phyloP scores from a whole-genome alignment of 495 filamentous ascomycete species.

The Aspergillus cristatus region DNA sequence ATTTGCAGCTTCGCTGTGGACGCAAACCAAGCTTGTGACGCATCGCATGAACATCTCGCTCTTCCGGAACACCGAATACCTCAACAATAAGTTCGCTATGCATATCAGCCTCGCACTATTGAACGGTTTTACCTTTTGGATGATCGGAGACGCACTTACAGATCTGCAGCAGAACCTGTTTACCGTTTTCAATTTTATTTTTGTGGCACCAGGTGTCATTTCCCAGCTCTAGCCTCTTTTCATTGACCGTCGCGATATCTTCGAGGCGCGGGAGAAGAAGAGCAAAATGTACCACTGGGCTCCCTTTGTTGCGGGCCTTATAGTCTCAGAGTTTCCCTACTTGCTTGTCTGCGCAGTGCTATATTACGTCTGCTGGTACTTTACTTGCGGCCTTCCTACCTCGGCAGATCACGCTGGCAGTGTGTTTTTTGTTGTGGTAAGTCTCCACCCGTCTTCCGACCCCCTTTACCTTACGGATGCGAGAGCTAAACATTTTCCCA shows the following conservation, averaged over 20 bases:
- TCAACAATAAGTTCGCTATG: constrained; percentile 50
- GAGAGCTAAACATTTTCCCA: constrained; percentile 6
- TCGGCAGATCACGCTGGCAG: constrained; percentile 40
- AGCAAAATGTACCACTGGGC: constrained; percentile 48
- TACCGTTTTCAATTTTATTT: constrained; percentile 45
- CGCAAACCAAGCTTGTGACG: constrained; percentile 48
- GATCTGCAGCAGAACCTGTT: constrained; percentile 29
- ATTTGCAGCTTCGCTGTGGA: constrained; percentile 49
- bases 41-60: constrained; percentile 49
- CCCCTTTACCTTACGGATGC: constrained; percentile 1
- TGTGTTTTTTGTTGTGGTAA: constrained; percentile 44
- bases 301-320: constrained; percentile 41
- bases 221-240: constrained; percentile 47
- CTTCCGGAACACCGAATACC: constrained; percentile 55
- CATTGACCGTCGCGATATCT: constrained; percentile 42
- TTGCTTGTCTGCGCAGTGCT: constrained; percentile 41
- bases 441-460: constrained; percentile 13
- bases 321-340: constrained; percentile 47
- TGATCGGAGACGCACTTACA: constrained; percentile 19
- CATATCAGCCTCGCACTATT: constrained; percentile 30
- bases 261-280: constrained; percentile 44
- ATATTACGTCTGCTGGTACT: constrained; percentile 47
- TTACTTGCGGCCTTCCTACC: constrained; percentile 35
- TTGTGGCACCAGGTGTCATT: constrained; percentile 42
- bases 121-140: constrained; percentile 40